These are phyloP conservation scores for Zygotorulaspora florentina DNA, from an alignment of 805 yeast species.

Conservation along the genomic window DNA sequence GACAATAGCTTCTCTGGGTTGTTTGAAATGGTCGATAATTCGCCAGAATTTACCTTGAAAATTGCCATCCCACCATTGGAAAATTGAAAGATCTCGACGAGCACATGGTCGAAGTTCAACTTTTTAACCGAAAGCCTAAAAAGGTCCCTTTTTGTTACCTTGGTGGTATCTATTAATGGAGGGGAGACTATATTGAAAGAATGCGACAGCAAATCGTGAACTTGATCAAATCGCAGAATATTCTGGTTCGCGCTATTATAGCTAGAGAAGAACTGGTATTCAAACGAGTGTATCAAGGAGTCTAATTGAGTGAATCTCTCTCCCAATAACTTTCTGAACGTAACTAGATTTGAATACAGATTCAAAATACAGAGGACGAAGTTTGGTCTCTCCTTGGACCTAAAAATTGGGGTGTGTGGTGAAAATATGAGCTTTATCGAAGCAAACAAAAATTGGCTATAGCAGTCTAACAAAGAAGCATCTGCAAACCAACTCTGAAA, in stretches of 20 bases:
- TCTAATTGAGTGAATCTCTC: constrained; percentile 11
- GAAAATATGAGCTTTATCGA: constrained; percentile 15
- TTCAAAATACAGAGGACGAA: constrained; percentile 10
- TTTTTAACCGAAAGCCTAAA: constrained; percentile 22
- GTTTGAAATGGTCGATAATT: constrained; percentile 9
- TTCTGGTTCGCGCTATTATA: constrained; percentile 16
- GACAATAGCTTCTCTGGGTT: constrained; percentile 12
- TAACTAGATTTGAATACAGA: constrained; percentile 10
- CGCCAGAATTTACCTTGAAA: constrained; percentile 24
- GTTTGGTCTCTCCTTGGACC: constrained; percentile 13
- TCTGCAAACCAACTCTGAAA: constrained; percentile 8
- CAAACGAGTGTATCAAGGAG: constrained; percentile 17
- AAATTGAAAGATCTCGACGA: constrained; percentile 28
- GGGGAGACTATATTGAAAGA: constrained; percentile 16
- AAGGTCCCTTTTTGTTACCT: constrained; percentile 19
- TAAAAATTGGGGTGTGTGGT: constrained; percentile 13
- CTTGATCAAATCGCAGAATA: constrained; percentile 21
- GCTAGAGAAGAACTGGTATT: constrained; percentile 14
- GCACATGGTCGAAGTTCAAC: constrained; percentile 13
- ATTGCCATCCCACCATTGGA: constrained; percentile 27
- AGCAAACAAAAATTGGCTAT: constrained; percentile 13
- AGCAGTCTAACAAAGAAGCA: constrained; percentile 10
- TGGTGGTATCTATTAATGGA: constrained; percentile 16
- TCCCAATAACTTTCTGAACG: constrained; percentile 9
- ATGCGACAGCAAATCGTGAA: constrained; percentile 25